A percentile compares a stretch with the other conserved stretches of the same genome.
These are phyloP conservation scores for Fusarium equiseti DNA, from an alignment of 2,329 filamentous ascomycete genomes.

Conservation along the genomic window DNA sequence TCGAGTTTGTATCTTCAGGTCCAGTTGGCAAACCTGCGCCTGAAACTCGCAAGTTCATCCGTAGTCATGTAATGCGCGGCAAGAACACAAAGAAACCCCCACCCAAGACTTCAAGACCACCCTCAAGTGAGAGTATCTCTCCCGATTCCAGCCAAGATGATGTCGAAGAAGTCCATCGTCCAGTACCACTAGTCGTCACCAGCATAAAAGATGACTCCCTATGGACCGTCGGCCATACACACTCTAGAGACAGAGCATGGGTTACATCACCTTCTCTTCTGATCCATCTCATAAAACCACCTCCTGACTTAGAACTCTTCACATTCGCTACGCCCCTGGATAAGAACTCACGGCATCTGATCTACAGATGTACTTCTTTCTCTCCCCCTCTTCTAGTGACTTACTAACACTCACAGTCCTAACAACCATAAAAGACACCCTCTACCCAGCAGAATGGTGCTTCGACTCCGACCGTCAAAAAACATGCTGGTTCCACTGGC, in stretches of 20 bases:
- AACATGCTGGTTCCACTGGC: slow-evolving; percentile 48
- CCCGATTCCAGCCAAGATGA: neutral
- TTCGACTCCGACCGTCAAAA: slow-evolving; percentile 40
- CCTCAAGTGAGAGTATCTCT: neutral
- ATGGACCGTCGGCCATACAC: slow-evolving; percentile 11
- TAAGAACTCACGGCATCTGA: slow-evolving; percentile 18
- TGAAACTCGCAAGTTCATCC: slow-evolving; percentile 45
- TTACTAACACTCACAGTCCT: slow-evolving; percentile 34
- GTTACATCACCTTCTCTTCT: slow-evolving; percentile 34
- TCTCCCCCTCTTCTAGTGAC: too few species aligned
- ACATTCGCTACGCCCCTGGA: slow-evolving; percentile 39
- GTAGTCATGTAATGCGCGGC: slow-evolving; percentile 48
- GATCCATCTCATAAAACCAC: slow-evolving; percentile 16
- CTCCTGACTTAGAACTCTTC: slow-evolving; percentile 37
- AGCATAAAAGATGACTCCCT: neutral
- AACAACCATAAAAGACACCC: slow-evolving; percentile 44
- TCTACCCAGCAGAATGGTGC: slow-evolving; percentile 50
- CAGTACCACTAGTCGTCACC: neutral
- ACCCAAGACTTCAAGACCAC: neutral
- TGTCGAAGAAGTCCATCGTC: neutral
- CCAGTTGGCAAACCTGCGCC: slow-evolving; percentile 41
- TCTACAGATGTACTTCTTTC: slow-evolving; percentile 32
- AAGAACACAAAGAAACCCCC: slow-evolving; percentile 41
- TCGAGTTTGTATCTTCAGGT: slow-evolving; percentile 48
- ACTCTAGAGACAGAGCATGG: slow-evolving; percentile 24